Evolutionary conservation across 164 flowering plant genomes (phyloP).

Genomic region (Euptelea pleiosperma): DNA sequence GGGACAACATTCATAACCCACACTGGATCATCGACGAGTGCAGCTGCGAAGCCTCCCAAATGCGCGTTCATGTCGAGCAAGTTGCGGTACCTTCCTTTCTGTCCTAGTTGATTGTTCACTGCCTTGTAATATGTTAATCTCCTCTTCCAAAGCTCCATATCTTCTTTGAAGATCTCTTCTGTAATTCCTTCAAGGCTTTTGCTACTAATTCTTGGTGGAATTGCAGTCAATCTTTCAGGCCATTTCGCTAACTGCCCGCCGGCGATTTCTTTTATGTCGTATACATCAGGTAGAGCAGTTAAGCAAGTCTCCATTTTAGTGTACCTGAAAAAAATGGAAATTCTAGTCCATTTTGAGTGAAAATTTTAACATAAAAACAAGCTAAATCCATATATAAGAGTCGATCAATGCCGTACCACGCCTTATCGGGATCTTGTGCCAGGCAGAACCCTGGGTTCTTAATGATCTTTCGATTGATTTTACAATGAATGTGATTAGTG

Average conservation of each 20-base stretch:
- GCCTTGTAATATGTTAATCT: conserved; percentile 65
- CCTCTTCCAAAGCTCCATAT: conserved; percentile 65
- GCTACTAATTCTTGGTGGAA: conserved; percentile 74
- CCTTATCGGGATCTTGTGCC: conserved; percentile 57
- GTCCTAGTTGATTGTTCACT: conserved; percentile 49
- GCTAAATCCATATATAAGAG: neutral
- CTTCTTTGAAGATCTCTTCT: conserved; percentile 38
- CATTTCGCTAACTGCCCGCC: conserved; percentile 70
- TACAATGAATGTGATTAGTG: conserved; percentile 77
- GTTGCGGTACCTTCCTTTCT: conserved; percentile 74
- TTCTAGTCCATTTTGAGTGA: too few species aligned
- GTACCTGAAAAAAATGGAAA: conserved; percentile 49
- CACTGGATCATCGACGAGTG: conserved; percentile 62
- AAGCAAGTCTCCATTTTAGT: conserved; percentile 75
- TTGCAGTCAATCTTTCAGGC: conserved; percentile 71
- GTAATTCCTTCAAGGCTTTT: conserved; percentile 63
- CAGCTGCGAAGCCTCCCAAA: conserved; percentile 95
- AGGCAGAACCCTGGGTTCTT: conserved; percentile 64
- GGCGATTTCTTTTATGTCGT: conserved; percentile 40
- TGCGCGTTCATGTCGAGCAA: conserved; percentile 87
- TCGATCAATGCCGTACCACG: conserved; percentile 48
- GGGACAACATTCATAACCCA: conserved; percentile 96
- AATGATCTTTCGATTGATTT: conserved; percentile 44
- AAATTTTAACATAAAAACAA: neutral
- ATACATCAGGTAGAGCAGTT: conserved; percentile 73